Conservation (phyloP, 2,329 filamentous ascomycete species). For the Chrysosphaeria jannelii region DNA sequence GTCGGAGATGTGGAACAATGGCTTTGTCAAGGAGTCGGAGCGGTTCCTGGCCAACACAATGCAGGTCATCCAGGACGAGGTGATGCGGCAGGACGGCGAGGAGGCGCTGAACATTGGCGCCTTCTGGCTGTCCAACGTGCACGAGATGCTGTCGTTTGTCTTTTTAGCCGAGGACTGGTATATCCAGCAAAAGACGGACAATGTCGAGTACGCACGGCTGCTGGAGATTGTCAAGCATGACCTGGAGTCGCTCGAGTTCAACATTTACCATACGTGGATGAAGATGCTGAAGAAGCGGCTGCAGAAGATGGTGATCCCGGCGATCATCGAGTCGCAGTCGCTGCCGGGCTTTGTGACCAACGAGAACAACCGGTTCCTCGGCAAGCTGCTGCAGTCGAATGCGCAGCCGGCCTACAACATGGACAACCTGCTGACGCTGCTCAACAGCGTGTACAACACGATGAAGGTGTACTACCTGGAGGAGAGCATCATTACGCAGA, state of each 20-base stretch:
- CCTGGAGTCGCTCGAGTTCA: constrained; percentile 92
- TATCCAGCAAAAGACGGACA: constrained; percentile 95
- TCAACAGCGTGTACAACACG: constrained; percentile 92
- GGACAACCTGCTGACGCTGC: constrained; percentile 83
- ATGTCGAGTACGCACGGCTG: constrained; percentile 92
- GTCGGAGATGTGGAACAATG: constrained; percentile 99
- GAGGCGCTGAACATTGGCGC: constrained; percentile 90
- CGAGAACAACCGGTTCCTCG: constrained; percentile 91
- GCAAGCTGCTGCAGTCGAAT: constrained; percentile 78
- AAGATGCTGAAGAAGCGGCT: constrained; percentile 98
- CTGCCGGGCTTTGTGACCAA: constrained; percentile 95
- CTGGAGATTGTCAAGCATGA: constrained; percentile 98
- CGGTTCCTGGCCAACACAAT: constrained; percentile 97
- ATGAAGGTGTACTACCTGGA: constrained; percentile 98
- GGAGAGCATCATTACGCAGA: constrained; percentile 85
- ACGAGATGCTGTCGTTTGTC: constrained; percentile 98
- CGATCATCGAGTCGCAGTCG: constrained; percentile 96
- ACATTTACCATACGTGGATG: constrained; percentile 99
- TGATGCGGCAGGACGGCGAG: constrained; percentile 95
- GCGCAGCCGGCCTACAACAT: constrained; percentile 92
- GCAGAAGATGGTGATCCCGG: constrained; percentile 97
- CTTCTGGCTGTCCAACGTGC: constrained; percentile 97
- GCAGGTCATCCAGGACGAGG: constrained; percentile 97
- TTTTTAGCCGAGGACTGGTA: constrained; percentile 99
- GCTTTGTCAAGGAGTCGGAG: constrained; percentile 97